A percentile compares a stretch with the other conserved stretches of the same genome.
Evolutionary conservation across 371 early-diverging fungal genomes (phyloP).

Genomic region (Mucor sp.): DNA sequence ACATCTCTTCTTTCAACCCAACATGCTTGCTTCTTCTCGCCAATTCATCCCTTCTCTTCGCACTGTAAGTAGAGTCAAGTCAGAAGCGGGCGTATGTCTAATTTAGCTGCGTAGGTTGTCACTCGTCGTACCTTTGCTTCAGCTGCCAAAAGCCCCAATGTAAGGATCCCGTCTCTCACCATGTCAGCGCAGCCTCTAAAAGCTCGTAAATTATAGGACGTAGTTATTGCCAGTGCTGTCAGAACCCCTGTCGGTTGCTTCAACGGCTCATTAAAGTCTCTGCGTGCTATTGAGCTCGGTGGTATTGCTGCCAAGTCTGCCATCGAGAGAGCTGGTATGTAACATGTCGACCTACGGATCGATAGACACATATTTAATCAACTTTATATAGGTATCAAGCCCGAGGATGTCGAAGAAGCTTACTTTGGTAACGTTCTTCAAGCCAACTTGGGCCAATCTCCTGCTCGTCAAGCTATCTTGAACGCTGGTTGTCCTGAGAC

Average conservation of each 20-base stretch:
- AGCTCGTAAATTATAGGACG: constrained; percentile 36
- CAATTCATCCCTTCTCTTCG: constrained; percentile 20
- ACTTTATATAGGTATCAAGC: constrained; percentile 50
- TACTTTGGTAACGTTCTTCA: constrained; percentile 91
- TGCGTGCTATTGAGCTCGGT: constrained; percentile 72
- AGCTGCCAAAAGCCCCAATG: constrained; percentile 36
- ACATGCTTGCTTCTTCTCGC: constrained; percentile 32
- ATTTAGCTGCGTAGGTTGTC: constrained; percentile 16
- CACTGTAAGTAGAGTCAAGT: not conserved
- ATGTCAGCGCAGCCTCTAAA: not conserved
- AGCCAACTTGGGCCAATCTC: constrained; percentile 83
- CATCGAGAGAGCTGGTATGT: constrained; percentile 12
- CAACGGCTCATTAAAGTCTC: constrained; percentile 66
- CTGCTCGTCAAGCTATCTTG: constrained; percentile 83
- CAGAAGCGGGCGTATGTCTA: too few species aligned
- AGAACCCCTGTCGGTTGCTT: constrained; percentile 82
- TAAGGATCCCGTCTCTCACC: constrained; percentile 15
- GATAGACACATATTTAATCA: not conserved
- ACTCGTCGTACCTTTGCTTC: constrained; percentile 35
- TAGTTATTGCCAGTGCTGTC: constrained; percentile 58
- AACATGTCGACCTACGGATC: not conserved
- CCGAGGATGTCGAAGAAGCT: constrained; percentile 82
- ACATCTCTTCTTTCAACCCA: not conserved
- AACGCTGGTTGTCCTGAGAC: constrained; percentile 76
- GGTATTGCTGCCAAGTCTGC: constrained; percentile 54